Percentiles rank a stretch among this genome's conserved stretches.
Evolutionary conservation across 352 stramenopile genomes (phyloP).

Genomic region (Thalassiosira exigua): DNA sequence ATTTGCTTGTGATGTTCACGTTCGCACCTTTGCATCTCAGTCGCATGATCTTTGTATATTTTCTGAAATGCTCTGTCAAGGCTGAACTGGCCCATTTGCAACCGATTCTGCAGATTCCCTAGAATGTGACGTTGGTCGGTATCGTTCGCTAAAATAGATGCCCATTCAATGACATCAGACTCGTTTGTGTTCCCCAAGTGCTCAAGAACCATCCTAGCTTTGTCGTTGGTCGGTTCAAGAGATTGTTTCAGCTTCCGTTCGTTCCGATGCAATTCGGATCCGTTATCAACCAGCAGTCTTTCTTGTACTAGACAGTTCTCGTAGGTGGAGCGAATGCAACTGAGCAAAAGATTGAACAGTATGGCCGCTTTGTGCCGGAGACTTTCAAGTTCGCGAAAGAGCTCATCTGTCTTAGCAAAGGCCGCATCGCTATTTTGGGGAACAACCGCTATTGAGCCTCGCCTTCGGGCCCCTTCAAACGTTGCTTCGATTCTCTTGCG

Average conservation of each 20-base stretch:
- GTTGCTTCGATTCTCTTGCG: conserved; percentile 29
- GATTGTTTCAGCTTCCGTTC: conserved; percentile 22
- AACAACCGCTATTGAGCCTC: conserved; percentile 44
- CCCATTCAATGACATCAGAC: conserved; percentile 54
- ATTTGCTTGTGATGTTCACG: conserved; percentile 28
- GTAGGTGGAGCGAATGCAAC: conserved; percentile 45
- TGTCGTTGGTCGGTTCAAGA: conserved; percentile 37
- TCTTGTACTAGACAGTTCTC: conserved; percentile 57
- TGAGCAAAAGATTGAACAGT: conserved; percentile 38
- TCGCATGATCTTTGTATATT: conserved; percentile 24
- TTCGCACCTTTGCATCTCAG: conserved; percentile 35
- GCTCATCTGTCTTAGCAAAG: conserved; percentile 44
- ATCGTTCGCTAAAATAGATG: conserved; percentile 38
- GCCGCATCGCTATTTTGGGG: conserved; percentile 23
- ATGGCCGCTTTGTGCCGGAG: conserved; percentile 21
- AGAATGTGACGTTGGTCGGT: conserved; percentile 49
- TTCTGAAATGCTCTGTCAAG: conserved; percentile 51
- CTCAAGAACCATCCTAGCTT: conserved; percentile 28
- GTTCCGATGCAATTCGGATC: conserved; percentile 40
- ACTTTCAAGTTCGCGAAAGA: conserved; percentile 38
- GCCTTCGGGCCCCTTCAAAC: conserved; percentile 29
- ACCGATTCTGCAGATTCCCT: conserved; percentile 50
- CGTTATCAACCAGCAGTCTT: conserved; percentile 39
- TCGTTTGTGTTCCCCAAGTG: conserved; percentile 37
- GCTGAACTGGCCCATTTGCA: conserved; percentile 53